Evolutionary conservation across 371 early-diverging fungal species (phyloP).

Genomic region (Lichtheimia corymbifera): DNA sequence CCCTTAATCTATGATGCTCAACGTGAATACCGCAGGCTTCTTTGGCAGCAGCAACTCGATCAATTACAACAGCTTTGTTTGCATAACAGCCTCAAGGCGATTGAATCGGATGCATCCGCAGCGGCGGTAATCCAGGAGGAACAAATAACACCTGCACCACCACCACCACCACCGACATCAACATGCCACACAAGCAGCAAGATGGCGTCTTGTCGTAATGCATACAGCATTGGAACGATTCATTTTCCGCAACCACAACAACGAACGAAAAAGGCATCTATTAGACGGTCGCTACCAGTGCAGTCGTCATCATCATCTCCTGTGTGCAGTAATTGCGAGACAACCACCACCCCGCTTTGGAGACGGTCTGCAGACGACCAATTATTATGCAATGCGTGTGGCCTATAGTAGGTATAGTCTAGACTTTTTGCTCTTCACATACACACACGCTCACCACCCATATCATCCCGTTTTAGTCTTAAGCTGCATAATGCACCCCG

Average conservation of each 20-base stretch:
- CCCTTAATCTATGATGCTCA: too few species aligned
- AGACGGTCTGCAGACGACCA: constrained; percentile 83
- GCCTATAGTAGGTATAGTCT: constrained; percentile 69
- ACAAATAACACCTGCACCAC: not conserved
- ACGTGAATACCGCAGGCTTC: too few species aligned
- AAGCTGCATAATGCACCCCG: constrained; percentile 80
- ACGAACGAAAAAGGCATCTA: too few species aligned
- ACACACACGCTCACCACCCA: too few species aligned
- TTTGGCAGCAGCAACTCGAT: too few species aligned
- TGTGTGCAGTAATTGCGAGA: constrained; percentile 85
- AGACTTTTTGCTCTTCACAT: too few species aligned
- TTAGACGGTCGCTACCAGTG: too few species aligned
- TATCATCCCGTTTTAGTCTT: constrained; percentile 9
- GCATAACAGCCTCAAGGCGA: too few species aligned
- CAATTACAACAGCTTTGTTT: too few species aligned
- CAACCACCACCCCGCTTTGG: constrained; percentile 95
- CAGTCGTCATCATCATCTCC: constrained; percentile 12
- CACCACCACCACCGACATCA: not conserved
- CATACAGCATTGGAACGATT: too few species aligned
- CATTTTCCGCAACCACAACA: too few species aligned
- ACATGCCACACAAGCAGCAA: constrained; percentile 41
- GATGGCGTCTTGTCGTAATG: constrained; percentile 10
- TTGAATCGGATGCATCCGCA: not conserved
- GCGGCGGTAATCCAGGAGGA: too few species aligned
- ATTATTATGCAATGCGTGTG: constrained; percentile 95